A percentile compares a stretch with the other conserved stretches of the same genome.
These are phyloP conservation scores for Ceratobasidium papillatum DNA, from an alignment of 1,284 basidiomycete species.

Conservation along the genomic window DNA sequence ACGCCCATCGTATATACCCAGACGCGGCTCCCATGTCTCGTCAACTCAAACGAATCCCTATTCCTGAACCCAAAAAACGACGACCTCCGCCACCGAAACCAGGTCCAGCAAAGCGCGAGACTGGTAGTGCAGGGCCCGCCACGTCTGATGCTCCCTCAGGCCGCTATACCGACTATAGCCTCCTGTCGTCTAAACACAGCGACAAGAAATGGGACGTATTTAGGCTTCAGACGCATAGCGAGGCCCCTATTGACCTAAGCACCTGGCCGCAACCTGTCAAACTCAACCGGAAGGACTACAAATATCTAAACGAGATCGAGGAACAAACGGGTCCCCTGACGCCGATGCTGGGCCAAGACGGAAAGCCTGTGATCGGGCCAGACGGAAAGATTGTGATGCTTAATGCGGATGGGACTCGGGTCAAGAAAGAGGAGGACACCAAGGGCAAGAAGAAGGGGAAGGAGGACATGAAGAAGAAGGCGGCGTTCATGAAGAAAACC, in stretches of 20 bases:
- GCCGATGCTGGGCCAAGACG: constrained; percentile 77
- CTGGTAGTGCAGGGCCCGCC: constrained; percentile 17
- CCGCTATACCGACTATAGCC: constrained; percentile 63
- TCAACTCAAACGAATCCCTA: constrained; percentile 29
- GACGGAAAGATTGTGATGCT: constrained; percentile 83
- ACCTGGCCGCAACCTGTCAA: constrained; percentile 66
- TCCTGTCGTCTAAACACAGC: constrained; percentile 77
- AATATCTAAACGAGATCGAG: constrained; percentile 49
- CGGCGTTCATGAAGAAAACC: constrained; percentile 82
- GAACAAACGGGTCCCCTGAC: constrained; percentile 43
- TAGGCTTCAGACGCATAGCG: constrained; percentile 63
- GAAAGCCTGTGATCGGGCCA: constrained; percentile 76
- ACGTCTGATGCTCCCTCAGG: constrained; percentile 34
- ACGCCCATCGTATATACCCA: not conserved
- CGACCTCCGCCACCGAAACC: constrained; percentile 18
- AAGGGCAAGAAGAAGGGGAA: constrained; percentile 52
- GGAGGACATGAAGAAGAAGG: constrained; percentile 65
- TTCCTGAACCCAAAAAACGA: constrained; percentile 32
- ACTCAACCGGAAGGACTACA: constrained; percentile 82
- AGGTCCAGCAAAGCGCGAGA: constrained; percentile 12
- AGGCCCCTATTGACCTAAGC: constrained; percentile 68
- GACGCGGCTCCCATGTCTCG: not conserved
- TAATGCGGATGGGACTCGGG: constrained; percentile 72
- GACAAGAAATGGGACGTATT: constrained; percentile 73
- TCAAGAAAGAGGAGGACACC: constrained; percentile 61